Evolutionary conservation across 2,329 filamentous ascomycete species (phyloP).

Genomic region (Dactylellina cionopaga): DNA sequence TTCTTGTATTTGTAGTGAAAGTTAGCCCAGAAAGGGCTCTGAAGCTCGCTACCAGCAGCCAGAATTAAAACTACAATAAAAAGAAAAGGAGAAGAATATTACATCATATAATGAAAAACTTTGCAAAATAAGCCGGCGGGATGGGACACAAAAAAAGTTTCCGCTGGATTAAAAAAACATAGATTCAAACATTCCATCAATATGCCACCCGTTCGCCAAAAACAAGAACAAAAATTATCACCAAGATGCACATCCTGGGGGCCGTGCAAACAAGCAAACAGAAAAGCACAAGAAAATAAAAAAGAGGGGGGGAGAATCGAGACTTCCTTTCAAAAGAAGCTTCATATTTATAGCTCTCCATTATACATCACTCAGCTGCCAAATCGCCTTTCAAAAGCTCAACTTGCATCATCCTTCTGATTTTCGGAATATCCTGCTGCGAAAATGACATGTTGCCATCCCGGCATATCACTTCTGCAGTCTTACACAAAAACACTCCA

Average conservation of each 20-base stretch:
- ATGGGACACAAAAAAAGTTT: neutral
- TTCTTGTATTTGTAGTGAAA: too few species aligned
- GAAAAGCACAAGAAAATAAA: conserved; percentile 6
- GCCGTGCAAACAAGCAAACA: conserved; percentile 2
- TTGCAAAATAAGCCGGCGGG: neutral
- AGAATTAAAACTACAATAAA: too few species aligned
- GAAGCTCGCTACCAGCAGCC: too few species aligned
- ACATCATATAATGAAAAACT: neutral
- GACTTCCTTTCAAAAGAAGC: neutral
- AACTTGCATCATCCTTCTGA: conserved; percentile 55
- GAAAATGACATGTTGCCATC: conserved; percentile 51
- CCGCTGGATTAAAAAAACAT: neutral
- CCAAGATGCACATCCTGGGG: conserved; percentile 11
- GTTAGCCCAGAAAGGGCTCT: too few species aligned
- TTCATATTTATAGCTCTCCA: neutral
- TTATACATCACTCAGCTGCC: conserved; percentile 25
- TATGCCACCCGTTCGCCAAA: conserved; percentile 9
- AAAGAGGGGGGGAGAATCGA: conserved; percentile 3
- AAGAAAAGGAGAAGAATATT: too few species aligned
- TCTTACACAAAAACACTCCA: conserved; percentile 56
- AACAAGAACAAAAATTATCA: conserved; percentile 6
- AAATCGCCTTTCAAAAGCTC: conserved; percentile 54
- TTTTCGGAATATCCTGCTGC: conserved; percentile 53
- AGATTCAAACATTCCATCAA: neutral
- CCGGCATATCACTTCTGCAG: conserved; percentile 55